Conservation (phyloP, 257 asterid species). For the Datura wrightii region DNA sequence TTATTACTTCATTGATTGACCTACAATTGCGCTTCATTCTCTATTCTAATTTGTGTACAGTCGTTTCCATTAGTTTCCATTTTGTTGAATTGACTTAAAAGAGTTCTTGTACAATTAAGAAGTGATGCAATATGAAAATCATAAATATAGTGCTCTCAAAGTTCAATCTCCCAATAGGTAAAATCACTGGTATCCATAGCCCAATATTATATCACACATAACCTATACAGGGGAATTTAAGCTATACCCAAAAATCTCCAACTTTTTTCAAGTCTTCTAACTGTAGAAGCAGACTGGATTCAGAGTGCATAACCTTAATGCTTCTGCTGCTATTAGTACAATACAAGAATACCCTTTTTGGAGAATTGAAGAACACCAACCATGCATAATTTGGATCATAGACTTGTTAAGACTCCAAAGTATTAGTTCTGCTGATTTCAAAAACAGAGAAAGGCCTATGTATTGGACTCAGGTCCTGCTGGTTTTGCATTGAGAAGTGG, state of each 20-base stretch:
- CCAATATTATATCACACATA: background rate
- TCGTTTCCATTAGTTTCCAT: background rate
- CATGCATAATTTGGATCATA: background rate
- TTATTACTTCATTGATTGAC: background rate
- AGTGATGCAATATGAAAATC: background rate
- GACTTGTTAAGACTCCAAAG: background rate
- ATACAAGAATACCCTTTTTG: background rate
- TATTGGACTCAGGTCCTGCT: conserved; percentile 37
- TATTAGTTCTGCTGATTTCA: background rate
- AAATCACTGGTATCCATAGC: background rate
- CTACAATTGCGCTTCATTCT: background rate
- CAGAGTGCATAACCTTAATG: background rate
- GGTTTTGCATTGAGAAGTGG: conserved; percentile 91
- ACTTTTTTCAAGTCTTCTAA: background rate
- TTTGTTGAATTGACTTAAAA: background rate
- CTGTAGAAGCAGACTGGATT: background rate
- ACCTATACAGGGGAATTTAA: background rate
- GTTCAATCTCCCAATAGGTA: background rate
- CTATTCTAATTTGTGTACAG: background rate
- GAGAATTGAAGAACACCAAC: background rate
- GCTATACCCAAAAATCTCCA: background rate
- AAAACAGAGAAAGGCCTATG: background rate
- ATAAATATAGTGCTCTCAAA: background rate
- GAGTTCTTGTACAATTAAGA: background rate
- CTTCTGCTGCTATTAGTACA: background rate